Percentiles rank a stretch among this genome's conserved stretches.
These are phyloP conservation scores for Claviceps pusilla DNA, from an alignment of 2,329 filamentous ascomycete species.

Conservation along the genomic window DNA sequence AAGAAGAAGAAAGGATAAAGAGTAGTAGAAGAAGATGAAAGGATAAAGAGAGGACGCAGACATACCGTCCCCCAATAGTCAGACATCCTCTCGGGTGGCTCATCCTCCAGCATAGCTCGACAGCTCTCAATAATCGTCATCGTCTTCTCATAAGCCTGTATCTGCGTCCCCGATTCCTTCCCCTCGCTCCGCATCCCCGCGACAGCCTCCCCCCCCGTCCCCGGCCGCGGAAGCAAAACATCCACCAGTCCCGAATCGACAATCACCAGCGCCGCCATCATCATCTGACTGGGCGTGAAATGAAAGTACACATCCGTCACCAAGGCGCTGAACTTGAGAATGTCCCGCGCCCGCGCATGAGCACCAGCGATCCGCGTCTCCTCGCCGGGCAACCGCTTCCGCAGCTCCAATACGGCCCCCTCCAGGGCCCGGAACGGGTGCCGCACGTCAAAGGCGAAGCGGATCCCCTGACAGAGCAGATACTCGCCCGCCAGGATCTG, in stretches of 20 bases:
- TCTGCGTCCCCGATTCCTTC: conserved; percentile 11
- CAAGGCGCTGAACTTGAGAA: conserved; percentile 65
- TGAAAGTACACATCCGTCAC: conserved; percentile 95
- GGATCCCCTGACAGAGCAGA: conserved; percentile 75
- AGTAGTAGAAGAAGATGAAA: background rate
- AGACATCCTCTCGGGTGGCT: conserved; percentile 39
- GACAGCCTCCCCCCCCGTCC: conserved; percentile 3
- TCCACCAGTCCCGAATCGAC: conserved; percentile 53
- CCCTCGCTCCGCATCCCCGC: background rate
- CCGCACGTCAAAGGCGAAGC: conserved; percentile 84
- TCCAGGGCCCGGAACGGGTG: conserved; percentile 83
- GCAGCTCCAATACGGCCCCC: conserved; percentile 70
- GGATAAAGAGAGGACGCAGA: background rate
- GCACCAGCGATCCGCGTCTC: conserved; percentile 40
- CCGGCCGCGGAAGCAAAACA: conserved; percentile 28
- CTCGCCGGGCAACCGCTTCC: conserved; percentile 49
- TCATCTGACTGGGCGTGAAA: conserved; percentile 87
- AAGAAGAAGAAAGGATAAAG: background rate
- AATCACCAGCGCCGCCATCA: conserved; percentile 65
- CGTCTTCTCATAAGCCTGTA: conserved; percentile 29
- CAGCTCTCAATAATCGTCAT: conserved; percentile 34
- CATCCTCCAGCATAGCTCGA: conserved; percentile 37
- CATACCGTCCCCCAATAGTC: conserved; percentile 40
- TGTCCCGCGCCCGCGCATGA: conserved; percentile 56
- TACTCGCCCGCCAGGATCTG: conserved; percentile 86